Conservation (phyloP, 345 rosid species). For the Ailanthus altissimus region DNA sequence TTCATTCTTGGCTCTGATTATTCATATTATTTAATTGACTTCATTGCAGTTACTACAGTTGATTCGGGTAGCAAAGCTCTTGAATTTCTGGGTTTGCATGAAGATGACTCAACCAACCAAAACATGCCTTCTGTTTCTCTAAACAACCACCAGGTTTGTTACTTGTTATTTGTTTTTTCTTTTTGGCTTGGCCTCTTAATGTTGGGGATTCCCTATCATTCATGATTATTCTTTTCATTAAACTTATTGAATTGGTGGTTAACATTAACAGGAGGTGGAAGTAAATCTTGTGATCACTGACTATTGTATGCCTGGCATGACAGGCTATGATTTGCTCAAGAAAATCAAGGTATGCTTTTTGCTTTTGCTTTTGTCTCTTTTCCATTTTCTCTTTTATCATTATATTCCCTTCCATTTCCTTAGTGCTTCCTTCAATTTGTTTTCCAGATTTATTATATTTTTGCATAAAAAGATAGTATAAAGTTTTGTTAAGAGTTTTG, state of each 20-base stretch:
- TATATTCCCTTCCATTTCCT: constrained; percentile 20
- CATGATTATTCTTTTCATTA: not conserved
- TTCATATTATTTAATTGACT: not conserved
- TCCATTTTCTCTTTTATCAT: constrained; percentile 19
- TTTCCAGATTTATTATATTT: constrained; percentile 5
- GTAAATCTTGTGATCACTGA: constrained; percentile 73
- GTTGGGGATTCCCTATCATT: not conserved
- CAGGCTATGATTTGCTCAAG: constrained; percentile 81
- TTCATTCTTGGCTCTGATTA: not conserved
- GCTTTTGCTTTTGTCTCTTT: not conserved
- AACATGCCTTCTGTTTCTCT: constrained; percentile 33
- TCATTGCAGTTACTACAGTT: constrained; percentile 61
- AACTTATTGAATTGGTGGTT: not conserved
- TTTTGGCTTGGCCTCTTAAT: constrained; percentile 1
- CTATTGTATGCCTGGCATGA: constrained; percentile 88
- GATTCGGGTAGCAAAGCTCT: constrained; percentile 78
- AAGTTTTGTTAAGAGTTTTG: not conserved
- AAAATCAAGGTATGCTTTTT: constrained; percentile 54
- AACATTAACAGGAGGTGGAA: constrained; percentile 49
- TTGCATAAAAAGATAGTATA: not conserved
- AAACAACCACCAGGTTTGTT: constrained; percentile 38
- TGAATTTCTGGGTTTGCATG: constrained; percentile 61
- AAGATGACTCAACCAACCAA: constrained; percentile 34
- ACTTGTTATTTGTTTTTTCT: not conserved
- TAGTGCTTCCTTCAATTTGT: constrained; percentile 3